Evolutionary conservation across 768 basidiomycete genomes (phyloP).

Genomic region (Xerocomellus dryophilus): DNA sequence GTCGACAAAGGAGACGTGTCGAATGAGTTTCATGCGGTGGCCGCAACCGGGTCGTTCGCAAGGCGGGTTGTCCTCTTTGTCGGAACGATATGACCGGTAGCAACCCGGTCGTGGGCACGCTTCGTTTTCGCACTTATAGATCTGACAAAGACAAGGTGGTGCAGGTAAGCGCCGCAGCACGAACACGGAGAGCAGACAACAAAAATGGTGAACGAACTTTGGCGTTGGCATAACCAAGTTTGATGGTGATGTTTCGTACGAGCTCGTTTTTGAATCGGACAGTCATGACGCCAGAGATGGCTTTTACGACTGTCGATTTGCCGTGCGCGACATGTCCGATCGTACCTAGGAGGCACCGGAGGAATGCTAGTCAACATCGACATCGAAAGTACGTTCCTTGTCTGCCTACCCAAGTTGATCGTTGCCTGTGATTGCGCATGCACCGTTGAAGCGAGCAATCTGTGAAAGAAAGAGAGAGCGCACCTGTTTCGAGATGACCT

Average conservation of each 20-base stretch:
- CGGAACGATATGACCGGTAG: constrained; percentile 89
- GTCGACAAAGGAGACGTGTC: constrained; percentile 99
- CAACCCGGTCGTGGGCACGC: constrained; percentile 91
- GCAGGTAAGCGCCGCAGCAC: not conserved
- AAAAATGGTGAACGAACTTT: constrained; percentile 57
- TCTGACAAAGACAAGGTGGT: constrained; percentile 48
- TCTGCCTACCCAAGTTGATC: constrained; percentile 75
- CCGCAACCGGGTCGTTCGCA: constrained; percentile 36
- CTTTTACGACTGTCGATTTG: constrained; percentile 96
- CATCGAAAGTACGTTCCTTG: not conserved
- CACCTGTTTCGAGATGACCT: constrained; percentile 91
- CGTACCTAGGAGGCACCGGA: constrained; percentile 57
- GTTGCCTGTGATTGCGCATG: constrained; percentile 63
- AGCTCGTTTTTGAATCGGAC: constrained; percentile 99
- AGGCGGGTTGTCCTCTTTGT: constrained; percentile 90
- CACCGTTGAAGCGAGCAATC: not conserved
- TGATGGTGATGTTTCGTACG: constrained; percentile 98
- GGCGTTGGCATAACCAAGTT: constrained; percentile 98
- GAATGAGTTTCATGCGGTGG: constrained; percentile 53
- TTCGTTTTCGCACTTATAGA: constrained; percentile 95
- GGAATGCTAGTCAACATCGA: constrained; percentile 4
- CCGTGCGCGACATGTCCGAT: constrained; percentile 99
- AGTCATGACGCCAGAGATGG: constrained; percentile 97
- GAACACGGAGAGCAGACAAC: not conserved
- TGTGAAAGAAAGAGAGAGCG: constrained; percentile 21